Conservation (phyloP, 2,329 filamentous ascomycete genomes). For the Colletotrichum sp. region DNA sequence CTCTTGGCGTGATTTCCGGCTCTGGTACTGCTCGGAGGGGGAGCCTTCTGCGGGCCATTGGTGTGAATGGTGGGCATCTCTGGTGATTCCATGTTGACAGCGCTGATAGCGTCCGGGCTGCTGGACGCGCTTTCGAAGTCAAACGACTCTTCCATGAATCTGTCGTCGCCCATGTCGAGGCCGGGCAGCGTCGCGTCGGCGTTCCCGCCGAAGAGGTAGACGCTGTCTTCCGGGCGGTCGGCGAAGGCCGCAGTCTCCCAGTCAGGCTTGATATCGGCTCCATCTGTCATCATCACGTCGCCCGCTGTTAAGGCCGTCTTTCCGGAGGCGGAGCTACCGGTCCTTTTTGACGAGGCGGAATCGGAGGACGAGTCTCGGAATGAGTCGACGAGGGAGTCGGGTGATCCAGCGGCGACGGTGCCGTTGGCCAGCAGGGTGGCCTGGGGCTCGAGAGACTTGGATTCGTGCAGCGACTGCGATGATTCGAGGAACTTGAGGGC, state of each 20-base stretch:
- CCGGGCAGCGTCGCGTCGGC: slow-evolving; percentile 30
- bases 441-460: slow-evolving; percentile 18
- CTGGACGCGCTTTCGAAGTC: slow-evolving; percentile 65
- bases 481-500: slow-evolving; percentile 37
- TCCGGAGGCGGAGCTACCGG: slow-evolving; percentile 50
- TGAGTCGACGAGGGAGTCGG: slow-evolving; percentile 45
- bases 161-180: slow-evolving; percentile 41
- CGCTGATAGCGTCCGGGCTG: slow-evolving; percentile 51
- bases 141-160: slow-evolving; percentile 55
- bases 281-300: slow-evolving; percentile 50
- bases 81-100: slow-evolving; percentile 44
- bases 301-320: slow-evolving; percentile 45
- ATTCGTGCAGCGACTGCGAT: slow-evolving; percentile 21
- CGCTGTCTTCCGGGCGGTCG: slow-evolving; percentile 38
- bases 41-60: slow-evolving; percentile 30
- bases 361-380: slow-evolving; percentile 58
- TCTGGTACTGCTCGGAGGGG: slow-evolving; percentile 28
- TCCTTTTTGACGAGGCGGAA: slow-evolving; percentile 55
- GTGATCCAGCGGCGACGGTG: slow-evolving; percentile 43
- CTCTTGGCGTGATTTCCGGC: slow-evolving; percentile 39
- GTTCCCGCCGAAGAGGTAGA: slow-evolving; percentile 38
- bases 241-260: slow-evolving; percentile 45
- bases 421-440: slow-evolving; percentile 19
- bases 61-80: slow-evolving; percentile 46
- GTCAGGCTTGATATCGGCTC: slow-evolving; percentile 43